Percentiles rank a stretch among this genome's conserved stretches.
These are phyloP conservation scores for Penicillium sp. DNA, from an alignment of 2,329 filamentous ascomycete species.

Conservation along the genomic window DNA sequence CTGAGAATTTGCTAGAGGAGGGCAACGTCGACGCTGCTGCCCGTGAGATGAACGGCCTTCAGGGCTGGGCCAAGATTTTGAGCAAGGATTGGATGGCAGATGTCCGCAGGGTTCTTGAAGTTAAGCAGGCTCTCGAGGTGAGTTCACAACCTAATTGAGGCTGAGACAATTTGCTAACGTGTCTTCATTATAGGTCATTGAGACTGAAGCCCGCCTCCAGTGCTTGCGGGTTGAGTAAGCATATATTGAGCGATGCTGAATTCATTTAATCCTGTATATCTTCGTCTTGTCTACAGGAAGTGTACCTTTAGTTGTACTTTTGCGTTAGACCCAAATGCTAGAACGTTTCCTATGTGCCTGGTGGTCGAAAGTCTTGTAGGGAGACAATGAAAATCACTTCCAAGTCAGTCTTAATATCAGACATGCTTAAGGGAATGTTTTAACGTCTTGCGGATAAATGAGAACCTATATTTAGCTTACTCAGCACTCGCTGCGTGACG, in stretches of 20 bases:
- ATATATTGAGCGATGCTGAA: constrained; percentile 27
- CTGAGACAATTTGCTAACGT: constrained; percentile 12
- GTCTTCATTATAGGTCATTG: constrained; percentile 64
- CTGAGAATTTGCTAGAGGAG: constrained; percentile 87
- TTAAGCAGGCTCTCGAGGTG: constrained; percentile 93
- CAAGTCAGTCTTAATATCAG: background rate
- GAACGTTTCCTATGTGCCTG: constrained; percentile 27
- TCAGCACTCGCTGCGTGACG: background rate
- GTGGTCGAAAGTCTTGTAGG: background rate
- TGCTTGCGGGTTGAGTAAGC: constrained; percentile 75
- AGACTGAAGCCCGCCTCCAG: constrained; percentile 83
- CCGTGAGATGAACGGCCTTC: constrained; percentile 88
- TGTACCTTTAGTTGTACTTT: constrained; percentile 42
- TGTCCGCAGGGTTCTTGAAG: constrained; percentile 87
- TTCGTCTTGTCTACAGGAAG: constrained; percentile 31
- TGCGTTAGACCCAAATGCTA: constrained; percentile 40
- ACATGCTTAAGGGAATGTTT: too few relatives aligned
- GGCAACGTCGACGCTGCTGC: constrained; percentile 88
- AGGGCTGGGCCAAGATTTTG: constrained; percentile 93
- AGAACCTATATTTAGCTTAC: background rate
- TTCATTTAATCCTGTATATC: constrained; percentile 31
- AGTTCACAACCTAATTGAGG: constrained; percentile 40
- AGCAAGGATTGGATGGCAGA: constrained; percentile 92
- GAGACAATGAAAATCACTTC: background rate
- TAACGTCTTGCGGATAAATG: too few relatives aligned